Evolutionary conservation across 2,329 filamentous ascomycete genomes (phyloP), one percentile per base, ranked within the genome.

Genomic region (Aspergillus pseudoterreus): DNA sequence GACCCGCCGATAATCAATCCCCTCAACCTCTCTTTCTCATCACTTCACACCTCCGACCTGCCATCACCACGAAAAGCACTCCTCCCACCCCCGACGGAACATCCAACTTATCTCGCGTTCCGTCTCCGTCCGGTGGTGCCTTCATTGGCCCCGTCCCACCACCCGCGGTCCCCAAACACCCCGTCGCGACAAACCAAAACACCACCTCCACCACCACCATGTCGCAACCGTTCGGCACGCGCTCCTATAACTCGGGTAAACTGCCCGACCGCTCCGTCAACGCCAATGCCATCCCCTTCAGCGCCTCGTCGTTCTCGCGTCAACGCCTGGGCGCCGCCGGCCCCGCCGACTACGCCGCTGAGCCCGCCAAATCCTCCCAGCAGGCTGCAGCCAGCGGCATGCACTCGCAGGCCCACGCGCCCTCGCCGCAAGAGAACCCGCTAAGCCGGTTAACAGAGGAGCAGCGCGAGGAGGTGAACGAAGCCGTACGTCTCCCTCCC

Each of bases 381-480:
- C 67, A 63, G 55, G 52, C 59, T 45, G 59, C 67, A 53, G 56
- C 65, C 58, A 64, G 63, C 58, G 74, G 65, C 58, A 71, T 63
- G 57, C 70, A 63, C 67, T 69, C 63, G 53, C 71, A 64, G 63
- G 61, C 61, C 65, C 78, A 67, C 63, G 71, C 60, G 58, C 74
- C 67, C 68, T 75, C 64, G 67, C 75, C 67, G 65, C 73, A 66
- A 69, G 71, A 63, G 59, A 82, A 69, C 68, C 74, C 75, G 33
- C 64, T 85, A 44, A 79, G 76, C 45, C 73, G 78, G 41, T 71
- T 97, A 60, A 86, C 84, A 17, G 92, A 96, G 65, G 92, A 96
- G 72, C 92, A 96, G 70, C 82, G 87, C 59, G 90, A 95, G 65
- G 92, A 96, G 71, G 92, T 96, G 57, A 90, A 90, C 69, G 92